Evolutionary conservation across 2,329 filamentous ascomycete species (phyloP), one percentile per base, ranked within the genome.

Genomic region (Curvularia sp.): DNA sequence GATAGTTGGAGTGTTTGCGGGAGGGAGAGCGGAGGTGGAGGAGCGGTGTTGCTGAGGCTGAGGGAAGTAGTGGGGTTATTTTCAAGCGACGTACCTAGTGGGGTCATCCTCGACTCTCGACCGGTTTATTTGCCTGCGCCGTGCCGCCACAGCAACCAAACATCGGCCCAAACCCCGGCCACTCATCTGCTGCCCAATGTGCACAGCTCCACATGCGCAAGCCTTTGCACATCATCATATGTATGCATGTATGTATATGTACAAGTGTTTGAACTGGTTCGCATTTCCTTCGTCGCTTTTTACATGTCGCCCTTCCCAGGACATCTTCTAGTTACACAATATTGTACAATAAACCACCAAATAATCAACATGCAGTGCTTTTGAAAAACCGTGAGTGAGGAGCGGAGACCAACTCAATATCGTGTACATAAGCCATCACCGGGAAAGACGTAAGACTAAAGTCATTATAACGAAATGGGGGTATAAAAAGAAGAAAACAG

Each of bases 351-450:
- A 60, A 60, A 61, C 59, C 41, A 50, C 51, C 55, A 72, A 69
- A 66, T 55, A 69, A 59, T 63, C 70, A 67, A 58, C 69, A 71
- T 72, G 72, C 73, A 63, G 60, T 73, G 73, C 75, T 76, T 71
- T 74, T 72, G 65, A 64, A 68, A 68, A 69, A 68, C 72, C 64
- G 64, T 66, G 74, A 73, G 74, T 68, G 74, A 74, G 73, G 74
- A 76, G 74, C 69, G 74, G 75, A 77, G 74, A 72, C 65, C 62
- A 67, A 70, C 66, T 67, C 68, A 69, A 69, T 65, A 72, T 66
- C 72, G 67, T 74, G 67, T 73, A 74, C 69, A 69, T 59, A 70
- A 68, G 69, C 64, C 65, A 68, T 65, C 64, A 69, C 68, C 65
- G 68, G 66, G 68, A 65, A 65, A 71, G 70, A 64, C 60, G 64